These are phyloP conservation scores for Neopestalotiopsis clavispora DNA, from an alignment of 2,329 filamentous ascomycete species.

Conservation along the genomic window DNA sequence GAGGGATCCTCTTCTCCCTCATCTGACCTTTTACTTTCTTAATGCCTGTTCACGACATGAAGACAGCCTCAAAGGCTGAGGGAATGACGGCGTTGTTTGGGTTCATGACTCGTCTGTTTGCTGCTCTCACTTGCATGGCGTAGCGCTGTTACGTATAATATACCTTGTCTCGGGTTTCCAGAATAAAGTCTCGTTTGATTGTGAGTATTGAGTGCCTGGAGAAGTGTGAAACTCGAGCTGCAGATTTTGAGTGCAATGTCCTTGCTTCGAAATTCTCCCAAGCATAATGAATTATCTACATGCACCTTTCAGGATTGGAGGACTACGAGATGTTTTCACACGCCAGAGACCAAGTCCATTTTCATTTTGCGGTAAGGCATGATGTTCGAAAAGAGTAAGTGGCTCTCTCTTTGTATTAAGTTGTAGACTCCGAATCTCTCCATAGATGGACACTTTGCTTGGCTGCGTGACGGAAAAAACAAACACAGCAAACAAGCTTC, in stretches of 20 bases:
- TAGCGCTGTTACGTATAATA: slow-evolving; percentile 11
- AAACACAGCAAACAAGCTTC: neutral
- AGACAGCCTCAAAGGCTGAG: neutral
- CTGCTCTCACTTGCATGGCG: slow-evolving; percentile 13
- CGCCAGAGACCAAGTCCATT: no score
- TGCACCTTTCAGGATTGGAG: no score
- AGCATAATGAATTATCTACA: no score
- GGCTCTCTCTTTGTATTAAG: neutral
- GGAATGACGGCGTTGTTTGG: slow-evolving; percentile 8
- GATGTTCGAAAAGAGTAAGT: neutral
- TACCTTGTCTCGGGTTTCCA: neutral
- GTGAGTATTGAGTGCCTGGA: neutral
- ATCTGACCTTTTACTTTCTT: neutral
- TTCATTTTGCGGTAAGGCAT: neutral
- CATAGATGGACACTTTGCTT: neutral
- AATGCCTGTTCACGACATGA: slow-evolving; percentile 12
- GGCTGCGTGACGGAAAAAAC: no score
- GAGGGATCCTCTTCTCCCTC: neutral
- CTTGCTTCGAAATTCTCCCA: no score
- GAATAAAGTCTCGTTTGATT: neutral
- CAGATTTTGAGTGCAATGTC: no score
- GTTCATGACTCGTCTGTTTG: slow-evolving; percentile 7
- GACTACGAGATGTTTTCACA: neutral
- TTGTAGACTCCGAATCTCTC: neutral
- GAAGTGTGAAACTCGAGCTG: no score